Base-by-base conservation (phyloP, 2,329 filamentous ascomycete species). In the Clarireedia monteithiana region DNA sequence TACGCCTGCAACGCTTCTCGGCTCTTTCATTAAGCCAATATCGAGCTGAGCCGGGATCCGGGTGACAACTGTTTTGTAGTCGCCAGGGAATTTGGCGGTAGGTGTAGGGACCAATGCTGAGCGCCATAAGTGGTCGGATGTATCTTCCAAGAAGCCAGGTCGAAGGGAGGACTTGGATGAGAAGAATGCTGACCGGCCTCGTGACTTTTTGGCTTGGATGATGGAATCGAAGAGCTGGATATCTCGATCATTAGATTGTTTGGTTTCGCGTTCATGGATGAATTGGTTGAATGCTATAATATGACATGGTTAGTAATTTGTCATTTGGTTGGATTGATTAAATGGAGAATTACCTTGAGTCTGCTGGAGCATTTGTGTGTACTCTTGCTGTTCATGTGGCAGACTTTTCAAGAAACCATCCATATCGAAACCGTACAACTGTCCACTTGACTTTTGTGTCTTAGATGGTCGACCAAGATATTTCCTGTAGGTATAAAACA, bases 1-100 rank as follows among this genome's bases (percentile, higher is more conserved):
- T n/a, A 91, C 84, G 38, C 91, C 91, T 69, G 95, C 90, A 40
- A 96, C 92, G 60, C 89, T 84, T 57, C 91, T 82, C 30, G 91
- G 91, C 72, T 96, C 91, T 69, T 90, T 89, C 90, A 97, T 96
- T 48, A 96, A 76, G 14, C 84, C 81, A 4, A 86, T 81, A 66
- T 99, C 94, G 9, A 99, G 79, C 67, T 89, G 91, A 6, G 89
- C 84, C 5, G 94, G 94, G 39, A 89, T 84, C 62, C 83, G 74
- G 12, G 82, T 83, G 53, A 83, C 75, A 14, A 83, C 75, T 34
- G 77, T 72, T 57, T 78, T 77, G 71, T 86, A 86, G 62, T 85
- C 81, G 57, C 81, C 81, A 2, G 79, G 75, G 61, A 85, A 84
- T 63, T 81, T 84, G 52, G 80, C 77, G n/a, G 76, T 80, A n/a